Evolutionary conservation across 2,329 filamentous ascomycete genomes (phyloP).

Genomic region (Xylariaceae sp.): DNA sequence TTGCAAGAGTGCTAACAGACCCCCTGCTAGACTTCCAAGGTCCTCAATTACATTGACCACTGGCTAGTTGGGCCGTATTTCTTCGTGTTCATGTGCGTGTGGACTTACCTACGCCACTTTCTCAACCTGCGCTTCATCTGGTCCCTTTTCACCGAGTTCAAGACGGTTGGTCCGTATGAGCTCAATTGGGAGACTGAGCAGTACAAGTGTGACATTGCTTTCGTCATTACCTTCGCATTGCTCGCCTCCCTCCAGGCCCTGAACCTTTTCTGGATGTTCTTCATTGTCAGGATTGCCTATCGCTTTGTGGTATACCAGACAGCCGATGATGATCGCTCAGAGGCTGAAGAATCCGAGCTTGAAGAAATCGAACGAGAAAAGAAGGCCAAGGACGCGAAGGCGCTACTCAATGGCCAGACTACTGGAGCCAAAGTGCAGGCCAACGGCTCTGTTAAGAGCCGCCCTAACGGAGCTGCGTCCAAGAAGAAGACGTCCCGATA

Average conservation of each 20-base stretch:
- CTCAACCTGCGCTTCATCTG: conserved; percentile 75
- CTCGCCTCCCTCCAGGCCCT: conserved; percentile 68
- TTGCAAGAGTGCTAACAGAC: conserved; percentile 13
- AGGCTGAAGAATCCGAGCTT: conserved; percentile 61
- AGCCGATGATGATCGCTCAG: conserved; percentile 69
- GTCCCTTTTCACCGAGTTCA: conserved; percentile 73
- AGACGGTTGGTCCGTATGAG: conserved; percentile 70
- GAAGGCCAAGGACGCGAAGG: conserved; percentile 19
- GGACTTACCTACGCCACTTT: conserved; percentile 89
- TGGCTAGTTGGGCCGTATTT: conserved; percentile 81
- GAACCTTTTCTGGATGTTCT: conserved; percentile 80
- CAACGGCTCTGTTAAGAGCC: conserved; percentile 23
- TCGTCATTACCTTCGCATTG: conserved; percentile 64
- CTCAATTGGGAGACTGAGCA: conserved; percentile 74
- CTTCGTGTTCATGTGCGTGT: conserved; percentile 73
- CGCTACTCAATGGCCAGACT: conserved; percentile 27
- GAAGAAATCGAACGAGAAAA: conserved; percentile 39
- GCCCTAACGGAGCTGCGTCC: conserved; percentile 20
- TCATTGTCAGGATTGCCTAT: conserved; percentile 72
- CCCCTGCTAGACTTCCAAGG: conserved; percentile 71
- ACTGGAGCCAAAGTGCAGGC: conserved; percentile 23
- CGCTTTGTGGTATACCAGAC: conserved; percentile 62
- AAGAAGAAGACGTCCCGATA: conserved; percentile 27
- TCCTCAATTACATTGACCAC: conserved; percentile 85
- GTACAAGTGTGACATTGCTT: conserved; percentile 72